Evolutionary conservation across 148 eudicot genomes (phyloP).

Genomic region (Pharnaceum exiguum): DNA sequence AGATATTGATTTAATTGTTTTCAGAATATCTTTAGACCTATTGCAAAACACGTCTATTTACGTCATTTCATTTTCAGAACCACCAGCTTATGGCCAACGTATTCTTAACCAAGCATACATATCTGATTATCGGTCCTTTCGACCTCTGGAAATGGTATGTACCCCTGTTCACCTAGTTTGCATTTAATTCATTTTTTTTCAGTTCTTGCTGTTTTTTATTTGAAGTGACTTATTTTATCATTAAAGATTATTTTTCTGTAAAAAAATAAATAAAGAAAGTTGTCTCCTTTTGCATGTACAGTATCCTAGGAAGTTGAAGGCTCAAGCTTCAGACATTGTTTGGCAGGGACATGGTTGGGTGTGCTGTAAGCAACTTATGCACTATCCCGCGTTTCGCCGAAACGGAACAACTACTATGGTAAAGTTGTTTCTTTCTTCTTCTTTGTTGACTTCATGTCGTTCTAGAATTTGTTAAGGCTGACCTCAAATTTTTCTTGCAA

Average conservation of each 20-base stretch:
- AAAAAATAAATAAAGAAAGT: no score
- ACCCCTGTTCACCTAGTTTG: background rate
- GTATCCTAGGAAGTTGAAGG: conserved; percentile 28
- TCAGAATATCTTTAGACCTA: no score
- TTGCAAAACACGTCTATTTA: no score
- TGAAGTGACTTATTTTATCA: no score
- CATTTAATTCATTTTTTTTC: background rate
- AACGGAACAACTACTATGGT: conserved; percentile 56
- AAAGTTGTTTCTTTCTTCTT: conserved; percentile 23
- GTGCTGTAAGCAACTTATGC: conserved; percentile 76
- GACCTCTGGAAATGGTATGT: conserved; percentile 21
- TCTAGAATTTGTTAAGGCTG: background rate
- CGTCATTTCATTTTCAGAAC: conserved; percentile 7
- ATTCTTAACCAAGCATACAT: background rate
- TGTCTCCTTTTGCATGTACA: conserved; percentile 22
- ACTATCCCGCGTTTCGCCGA: conserved; percentile 63
- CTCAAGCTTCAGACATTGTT: conserved; percentile 38
- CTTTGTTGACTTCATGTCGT: background rate
- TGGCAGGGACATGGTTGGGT: conserved; percentile 70
- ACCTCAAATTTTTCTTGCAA: background rate
- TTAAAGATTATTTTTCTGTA: no score
- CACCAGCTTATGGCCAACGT: conserved; percentile 4
- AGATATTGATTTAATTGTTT: background rate
- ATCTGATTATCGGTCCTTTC: background rate
- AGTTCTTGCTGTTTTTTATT: no score